These are phyloP conservation scores for Intubia oerlemansii DNA, from an alignment of 2,329 filamentous ascomycete genomes.

Conservation along the genomic window DNA sequence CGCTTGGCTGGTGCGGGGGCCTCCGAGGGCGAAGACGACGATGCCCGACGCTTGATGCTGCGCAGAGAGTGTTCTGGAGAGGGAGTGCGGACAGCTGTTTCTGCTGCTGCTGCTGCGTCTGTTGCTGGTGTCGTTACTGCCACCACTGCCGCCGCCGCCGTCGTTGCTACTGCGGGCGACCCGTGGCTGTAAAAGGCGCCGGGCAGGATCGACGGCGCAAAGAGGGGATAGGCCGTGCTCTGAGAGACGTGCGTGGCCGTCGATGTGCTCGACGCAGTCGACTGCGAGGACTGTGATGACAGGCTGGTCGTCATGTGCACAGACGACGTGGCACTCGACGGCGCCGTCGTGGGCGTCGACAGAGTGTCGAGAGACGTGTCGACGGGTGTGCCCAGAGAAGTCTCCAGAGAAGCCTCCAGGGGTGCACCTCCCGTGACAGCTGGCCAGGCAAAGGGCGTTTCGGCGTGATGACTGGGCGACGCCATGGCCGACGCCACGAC, in stretches of 20 bases:
- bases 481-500: too few species aligned
- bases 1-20: too few species aligned
- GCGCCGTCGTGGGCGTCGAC: background rate
- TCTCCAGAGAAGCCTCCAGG: too few species aligned
- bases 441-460: too few species aligned
- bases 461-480: too few species aligned
- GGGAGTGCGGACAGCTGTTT: background rate
- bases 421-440: too few species aligned
- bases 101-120: background rate
- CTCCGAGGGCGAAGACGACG: too few species aligned
- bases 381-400: too few species aligned
- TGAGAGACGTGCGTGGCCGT: background rate
- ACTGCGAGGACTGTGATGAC: background rate
- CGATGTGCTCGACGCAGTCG: background rate
- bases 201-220: background rate
- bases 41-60: too few species aligned
- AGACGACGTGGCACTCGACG: too few species aligned
- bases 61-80: too few species aligned
- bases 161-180: too few species aligned
- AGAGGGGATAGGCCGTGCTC: slow-evolving; percentile 1
- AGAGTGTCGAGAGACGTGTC: background rate
- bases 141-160: background rate
- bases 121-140: background rate
- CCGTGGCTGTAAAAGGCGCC: background rate
- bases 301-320: slow-evolving; percentile 1